phyloP scores from a whole-genome alignment of 805 yeast species.

The Pichia thaimueangensis region DNA sequence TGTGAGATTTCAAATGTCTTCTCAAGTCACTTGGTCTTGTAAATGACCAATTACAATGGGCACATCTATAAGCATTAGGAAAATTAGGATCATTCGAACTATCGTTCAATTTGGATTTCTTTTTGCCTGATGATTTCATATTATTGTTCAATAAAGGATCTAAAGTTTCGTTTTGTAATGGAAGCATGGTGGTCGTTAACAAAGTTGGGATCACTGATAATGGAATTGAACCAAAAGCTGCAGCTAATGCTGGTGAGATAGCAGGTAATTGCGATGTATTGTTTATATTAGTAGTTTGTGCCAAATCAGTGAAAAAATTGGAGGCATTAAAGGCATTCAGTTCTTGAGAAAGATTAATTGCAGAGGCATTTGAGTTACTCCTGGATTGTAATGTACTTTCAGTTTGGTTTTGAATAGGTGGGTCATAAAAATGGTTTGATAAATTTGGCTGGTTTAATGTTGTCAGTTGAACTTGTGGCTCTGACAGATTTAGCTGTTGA shows the following conservation, averaged over 20 bases:
- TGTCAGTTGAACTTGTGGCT: constrained; percentile 7
- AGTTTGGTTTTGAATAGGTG: background rate
- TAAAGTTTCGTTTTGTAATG: background rate
- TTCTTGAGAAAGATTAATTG: background rate
- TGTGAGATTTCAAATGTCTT: constrained; percentile 62
- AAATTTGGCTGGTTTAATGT: background rate
- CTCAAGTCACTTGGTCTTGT: constrained; percentile 62
- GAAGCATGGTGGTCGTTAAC: background rate
- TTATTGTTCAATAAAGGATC: background rate
- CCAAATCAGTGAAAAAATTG: background rate
- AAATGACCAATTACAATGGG: constrained; percentile 62
- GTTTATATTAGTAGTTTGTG: background rate
- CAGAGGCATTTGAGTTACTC: constrained; percentile 7
- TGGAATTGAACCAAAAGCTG: constrained; percentile 6
- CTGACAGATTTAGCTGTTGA: constrained; percentile 6
- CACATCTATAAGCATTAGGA: constrained; percentile 29
- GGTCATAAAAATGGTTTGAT: background rate
- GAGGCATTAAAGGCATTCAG: background rate
- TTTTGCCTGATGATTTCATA: background rate
- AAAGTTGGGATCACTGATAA: constrained; percentile 3
- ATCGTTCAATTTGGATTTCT: constrained; percentile 1
- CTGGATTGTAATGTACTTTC: constrained; percentile 3
- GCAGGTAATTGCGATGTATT: background rate
- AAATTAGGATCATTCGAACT: constrained; percentile 5
- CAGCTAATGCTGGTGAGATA: background rate